Conservation (phyloP, 2,329 filamentous ascomycete genomes). For the Aspergillus pseudoviridinutans region DNA sequence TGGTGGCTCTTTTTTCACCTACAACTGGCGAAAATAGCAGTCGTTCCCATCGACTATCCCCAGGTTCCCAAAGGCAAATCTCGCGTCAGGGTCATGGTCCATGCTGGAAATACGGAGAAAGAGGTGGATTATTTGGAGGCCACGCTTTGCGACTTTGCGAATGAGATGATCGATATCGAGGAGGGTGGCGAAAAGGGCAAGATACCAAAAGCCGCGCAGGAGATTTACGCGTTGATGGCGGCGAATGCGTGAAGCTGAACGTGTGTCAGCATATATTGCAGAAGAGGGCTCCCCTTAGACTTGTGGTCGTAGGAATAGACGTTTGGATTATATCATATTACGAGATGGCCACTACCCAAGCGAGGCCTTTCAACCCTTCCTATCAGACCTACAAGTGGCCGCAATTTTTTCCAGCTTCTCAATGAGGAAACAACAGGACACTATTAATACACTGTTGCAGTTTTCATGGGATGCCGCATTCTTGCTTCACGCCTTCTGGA, state of each 20-base stretch:
- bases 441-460: too few species aligned
- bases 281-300: not conserved
- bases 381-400: too few species aligned
- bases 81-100: slow-evolving; percentile 58
- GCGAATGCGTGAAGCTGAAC: not conserved
- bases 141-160: not conserved
- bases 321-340: too few species aligned
- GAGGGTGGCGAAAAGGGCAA: not conserved
- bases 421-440: too few species aligned
- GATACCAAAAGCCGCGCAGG: not conserved
- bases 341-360: too few species aligned
- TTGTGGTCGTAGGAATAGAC: too few species aligned
- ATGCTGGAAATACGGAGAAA: slow-evolving; percentile 53
- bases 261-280: too few species aligned
- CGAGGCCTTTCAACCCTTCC: too few species aligned
- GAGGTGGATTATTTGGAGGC: not conserved
- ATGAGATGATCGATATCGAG: not conserved
- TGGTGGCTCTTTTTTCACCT: slow-evolving; percentile 28
- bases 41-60: slow-evolving; percentile 48
- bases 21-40: slow-evolving; percentile 43
- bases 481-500: too few species aligned
- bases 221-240: not conserved
- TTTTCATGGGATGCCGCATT: too few species aligned
- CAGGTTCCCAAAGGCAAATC: slow-evolving; percentile 57
- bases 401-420: too few species aligned